Percentiles rank a stretch among this genome's conserved stretches.
phyloP scores from a whole-genome alignment of 2,329 filamentous ascomycete species.

The Mycocentrospora acerina region DNA sequence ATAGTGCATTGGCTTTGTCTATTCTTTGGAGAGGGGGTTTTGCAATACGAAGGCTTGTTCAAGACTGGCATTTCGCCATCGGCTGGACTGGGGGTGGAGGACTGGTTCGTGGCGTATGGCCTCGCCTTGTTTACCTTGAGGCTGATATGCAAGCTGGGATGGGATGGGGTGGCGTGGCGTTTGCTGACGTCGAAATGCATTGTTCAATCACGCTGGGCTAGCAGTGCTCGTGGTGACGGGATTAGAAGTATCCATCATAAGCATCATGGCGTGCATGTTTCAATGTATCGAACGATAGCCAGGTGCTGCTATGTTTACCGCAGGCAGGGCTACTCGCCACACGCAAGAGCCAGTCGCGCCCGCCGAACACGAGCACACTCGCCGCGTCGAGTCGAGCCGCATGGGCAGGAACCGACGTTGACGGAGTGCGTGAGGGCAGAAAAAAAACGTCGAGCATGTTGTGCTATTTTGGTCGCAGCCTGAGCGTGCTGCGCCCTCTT shows the following conservation, averaged over 20 bases:
- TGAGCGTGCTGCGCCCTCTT: constrained; percentile 36
- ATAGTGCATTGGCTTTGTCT: too few relatives aligned
- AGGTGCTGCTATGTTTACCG: too few relatives aligned
- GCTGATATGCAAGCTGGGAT: too few relatives aligned
- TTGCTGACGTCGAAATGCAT: constrained; percentile 20
- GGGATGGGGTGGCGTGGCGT: constrained; percentile 1
- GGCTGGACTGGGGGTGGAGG: too few relatives aligned
- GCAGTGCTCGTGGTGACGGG: constrained; percentile 14
- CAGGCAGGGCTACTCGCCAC: too few relatives aligned
- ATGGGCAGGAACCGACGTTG: constrained; percentile 13
- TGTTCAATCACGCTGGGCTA: constrained; percentile 12
- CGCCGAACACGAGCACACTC: constrained; percentile 10
- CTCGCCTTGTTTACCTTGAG: too few relatives aligned
- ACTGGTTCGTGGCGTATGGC: too few relatives aligned
- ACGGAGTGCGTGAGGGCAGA: too few relatives aligned
- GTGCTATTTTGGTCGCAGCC: constrained; percentile 34
- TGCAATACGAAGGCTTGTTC: too few relatives aligned
- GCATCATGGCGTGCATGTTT: too few relatives aligned
- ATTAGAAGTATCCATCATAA: constrained; percentile 22
- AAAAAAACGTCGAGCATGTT: constrained; percentile 17
- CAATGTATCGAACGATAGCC: constrained; percentile 1
- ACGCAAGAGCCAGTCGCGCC: constrained; percentile 10
- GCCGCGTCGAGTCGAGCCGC: constrained; percentile 13
- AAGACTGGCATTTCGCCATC: too few relatives aligned
- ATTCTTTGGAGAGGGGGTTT: too few relatives aligned